Conservation (phyloP, 768 basidiomycete genomes). For the Flagelloscypha sp. region DNA sequence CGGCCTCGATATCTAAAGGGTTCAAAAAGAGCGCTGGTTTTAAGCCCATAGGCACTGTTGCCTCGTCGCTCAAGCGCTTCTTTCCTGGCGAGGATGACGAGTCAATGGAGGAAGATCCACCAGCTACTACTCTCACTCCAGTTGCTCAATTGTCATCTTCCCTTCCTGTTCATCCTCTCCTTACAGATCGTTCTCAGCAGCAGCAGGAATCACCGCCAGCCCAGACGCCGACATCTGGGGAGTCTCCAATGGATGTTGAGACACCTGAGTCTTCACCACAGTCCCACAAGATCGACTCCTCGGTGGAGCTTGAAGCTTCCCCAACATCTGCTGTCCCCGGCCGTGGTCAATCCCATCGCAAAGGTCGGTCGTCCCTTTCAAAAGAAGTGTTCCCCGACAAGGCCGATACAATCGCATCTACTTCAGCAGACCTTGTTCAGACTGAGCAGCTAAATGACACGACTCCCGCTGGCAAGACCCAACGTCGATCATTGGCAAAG, state of each 20-base stretch:
- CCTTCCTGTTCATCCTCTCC: neutral
- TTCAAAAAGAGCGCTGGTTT: conserved; percentile 53
- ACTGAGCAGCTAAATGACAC: no score
- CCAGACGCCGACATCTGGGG: neutral
- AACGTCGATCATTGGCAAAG: no score
- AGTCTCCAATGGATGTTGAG: conserved; percentile 3
- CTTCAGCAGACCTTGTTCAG: no score
- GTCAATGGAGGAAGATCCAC: conserved; percentile 30
- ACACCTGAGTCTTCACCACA: neutral
- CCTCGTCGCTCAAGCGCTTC: conserved; percentile 62
- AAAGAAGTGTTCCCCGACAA: no score
- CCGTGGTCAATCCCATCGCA: no score
- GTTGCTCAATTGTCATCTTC: conserved; percentile 4
- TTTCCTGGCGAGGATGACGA: conserved; percentile 82
- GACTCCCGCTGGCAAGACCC: no score
- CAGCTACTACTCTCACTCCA: conserved; percentile 13
- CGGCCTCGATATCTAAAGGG: conserved; percentile 10
- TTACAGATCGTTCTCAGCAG: conserved; percentile 1
- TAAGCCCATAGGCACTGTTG: conserved; percentile 54
- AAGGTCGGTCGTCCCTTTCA: no score
- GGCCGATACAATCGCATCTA: no score
- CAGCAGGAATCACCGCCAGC: neutral
- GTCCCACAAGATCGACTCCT: conserved; percentile 13
- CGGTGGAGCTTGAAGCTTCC: no score
- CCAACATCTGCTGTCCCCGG: no score